These are phyloP conservation scores for Mycena leptocephala DNA, from an alignment of 768 basidiomycete genomes.

Conservation along the genomic window DNA sequence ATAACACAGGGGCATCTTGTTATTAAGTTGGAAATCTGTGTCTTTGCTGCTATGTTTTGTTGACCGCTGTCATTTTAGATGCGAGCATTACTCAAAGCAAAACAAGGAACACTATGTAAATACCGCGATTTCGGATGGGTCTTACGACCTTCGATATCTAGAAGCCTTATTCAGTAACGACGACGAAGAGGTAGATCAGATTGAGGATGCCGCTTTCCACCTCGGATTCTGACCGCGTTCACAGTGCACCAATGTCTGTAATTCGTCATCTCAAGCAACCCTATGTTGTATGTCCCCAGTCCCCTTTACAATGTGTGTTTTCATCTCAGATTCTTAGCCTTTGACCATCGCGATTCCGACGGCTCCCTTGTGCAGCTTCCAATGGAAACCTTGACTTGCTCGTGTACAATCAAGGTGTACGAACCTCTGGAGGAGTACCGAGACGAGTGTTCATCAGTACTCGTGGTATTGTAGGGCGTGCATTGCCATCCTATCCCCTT, in stretches of 20 bases:
- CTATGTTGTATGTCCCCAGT: neutral
- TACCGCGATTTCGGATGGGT: neutral
- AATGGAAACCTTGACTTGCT: neutral
- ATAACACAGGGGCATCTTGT: too few relatives aligned
- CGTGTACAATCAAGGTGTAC: neutral
- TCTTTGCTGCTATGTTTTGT: neutral
- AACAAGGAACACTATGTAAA: neutral
- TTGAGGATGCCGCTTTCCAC: neutral
- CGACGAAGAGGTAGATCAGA: neutral
- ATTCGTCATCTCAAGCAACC: slow-evolving; percentile 1
- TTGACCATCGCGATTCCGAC: neutral
- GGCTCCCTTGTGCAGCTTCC: neutral
- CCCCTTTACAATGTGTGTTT: neutral
- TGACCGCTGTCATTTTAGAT: neutral
- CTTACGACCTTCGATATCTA: neutral
- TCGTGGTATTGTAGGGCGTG: slow-evolving; percentile 29
- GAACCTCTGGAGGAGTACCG: slow-evolving; percentile 15
- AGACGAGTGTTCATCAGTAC: slow-evolving; percentile 22
- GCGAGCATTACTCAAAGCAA: neutral
- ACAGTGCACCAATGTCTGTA: slow-evolving; percentile 10
- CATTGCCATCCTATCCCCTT: slow-evolving; percentile 43
- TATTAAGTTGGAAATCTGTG: neutral
- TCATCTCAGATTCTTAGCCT: neutral
- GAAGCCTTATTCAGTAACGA: slow-evolving; percentile 3
- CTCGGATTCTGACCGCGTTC: slow-evolving; percentile 4